Evolutionary conservation across 345 rosid genomes (phyloP), one percentile per base, ranked within the genome.

Genomic region (Brassica carinata): DNA sequence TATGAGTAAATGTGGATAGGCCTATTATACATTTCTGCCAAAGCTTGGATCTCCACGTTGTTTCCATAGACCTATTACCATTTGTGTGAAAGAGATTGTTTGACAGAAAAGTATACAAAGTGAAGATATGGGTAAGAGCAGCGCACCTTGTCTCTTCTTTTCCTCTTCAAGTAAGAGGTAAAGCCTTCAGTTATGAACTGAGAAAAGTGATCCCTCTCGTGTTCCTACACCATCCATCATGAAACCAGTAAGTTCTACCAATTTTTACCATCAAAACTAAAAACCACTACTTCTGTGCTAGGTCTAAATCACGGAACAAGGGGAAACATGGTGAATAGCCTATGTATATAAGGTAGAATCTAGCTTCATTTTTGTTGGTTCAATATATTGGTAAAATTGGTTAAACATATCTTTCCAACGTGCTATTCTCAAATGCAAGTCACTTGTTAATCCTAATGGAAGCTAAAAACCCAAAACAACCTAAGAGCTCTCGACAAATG

Each of bases 1-100:
- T 96, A 92, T 77, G 98, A 92, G 83, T 94, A 96, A 18, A 96
- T 90, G 79, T 94, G 99, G 80, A 96, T 96, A 23, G 98, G 99
- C 73, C 98, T 87, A 83, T 94, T 96, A 77, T 91, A 96, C 93
- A 96, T 96, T 84, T 96, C 99, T 19, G 96, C 96, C 10, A 96
- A 71, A 33, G 96, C 98, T 85, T 96, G 99, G 69, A 96, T 96
- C 91, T 96, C 99, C 74, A 88, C 85, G 81, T 96, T 96, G 88
- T 96, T 96, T 70, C 99, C 99, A 83, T 94, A 96, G 13, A 96
- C 98, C 99, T 96, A 87, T 65, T 66, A 53, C 36, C 57, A 78
- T 29, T 29, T 69, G 67, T 31, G 38, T 18, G 40, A 55, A 58
- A 29, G 30, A 77, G 36, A 29, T 45, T 65, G 48, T 29, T 73